A percentile compares a stretch with the other conserved stretches of the same genome.
Evolutionary conservation across 225 moss, liverwort and hornwort genomes (phyloP).

Genomic region (Takakia lepidozioides): DNA sequence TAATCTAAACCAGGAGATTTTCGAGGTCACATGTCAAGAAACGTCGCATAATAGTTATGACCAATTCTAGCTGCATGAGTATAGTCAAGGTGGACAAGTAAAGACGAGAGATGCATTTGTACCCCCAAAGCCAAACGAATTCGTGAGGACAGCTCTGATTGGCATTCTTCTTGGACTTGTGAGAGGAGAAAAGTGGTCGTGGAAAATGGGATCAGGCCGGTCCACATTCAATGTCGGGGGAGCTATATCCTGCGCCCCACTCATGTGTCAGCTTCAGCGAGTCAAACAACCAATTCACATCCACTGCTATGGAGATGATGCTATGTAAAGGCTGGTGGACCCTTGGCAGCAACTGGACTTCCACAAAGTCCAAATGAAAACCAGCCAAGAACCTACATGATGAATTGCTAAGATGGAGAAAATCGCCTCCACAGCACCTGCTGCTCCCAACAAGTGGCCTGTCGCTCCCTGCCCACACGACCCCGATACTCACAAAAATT

Average conservation of each 20-base stretch:
- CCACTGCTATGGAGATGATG: too few relatives aligned
- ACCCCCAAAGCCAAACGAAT: conserved; percentile 99
- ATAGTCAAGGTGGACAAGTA: conserved; percentile 37
- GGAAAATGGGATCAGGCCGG: conserved; percentile 65
- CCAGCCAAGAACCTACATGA: conserved; percentile 41
- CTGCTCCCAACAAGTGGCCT: conserved; percentile 93
- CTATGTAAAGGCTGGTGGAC: too few relatives aligned
- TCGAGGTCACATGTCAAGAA: too few relatives aligned
- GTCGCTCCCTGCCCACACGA: conserved; percentile 81
- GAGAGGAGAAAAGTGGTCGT: conserved; percentile 56
- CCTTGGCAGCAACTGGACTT: background rate
- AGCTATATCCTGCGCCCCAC: conserved; percentile 68
- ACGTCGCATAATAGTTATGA: too few relatives aligned
- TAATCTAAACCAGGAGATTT: too few relatives aligned
- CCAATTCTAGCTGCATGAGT: too few relatives aligned
- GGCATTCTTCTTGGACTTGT: conserved; percentile 33
- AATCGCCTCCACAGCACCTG: conserved; percentile 93
- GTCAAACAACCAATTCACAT: too few relatives aligned
- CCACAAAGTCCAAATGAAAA: background rate
- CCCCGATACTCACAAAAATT: too few relatives aligned
- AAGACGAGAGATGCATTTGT: conserved; percentile 90
- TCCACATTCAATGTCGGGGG: conserved; percentile 82
- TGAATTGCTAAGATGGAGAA: conserved; percentile 81
- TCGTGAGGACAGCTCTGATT: conserved; percentile 77
- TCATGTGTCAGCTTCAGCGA: background rate